phyloP scores from a whole-genome alignment of 306 rosid genomes.

The Cucumis cinereus region DNA sequence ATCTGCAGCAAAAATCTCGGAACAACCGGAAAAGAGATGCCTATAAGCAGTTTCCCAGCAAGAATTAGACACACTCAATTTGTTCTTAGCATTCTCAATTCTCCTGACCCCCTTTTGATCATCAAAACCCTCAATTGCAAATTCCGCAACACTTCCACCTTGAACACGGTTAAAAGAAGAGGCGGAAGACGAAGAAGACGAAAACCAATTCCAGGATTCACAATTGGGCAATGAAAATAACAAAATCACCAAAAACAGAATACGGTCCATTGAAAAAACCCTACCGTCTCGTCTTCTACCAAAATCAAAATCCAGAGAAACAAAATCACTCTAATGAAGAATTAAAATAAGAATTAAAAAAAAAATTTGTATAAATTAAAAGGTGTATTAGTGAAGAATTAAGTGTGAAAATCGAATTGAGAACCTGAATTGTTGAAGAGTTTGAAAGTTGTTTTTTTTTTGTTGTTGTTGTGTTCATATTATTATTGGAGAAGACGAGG shows the following conservation, averaged over 20 bases:
- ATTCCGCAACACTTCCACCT: slow-evolving; percentile 25
- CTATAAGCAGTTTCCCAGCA: slow-evolving; percentile 69
- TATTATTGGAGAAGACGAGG: too few relatives aligned
- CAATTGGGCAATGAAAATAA: background rate
- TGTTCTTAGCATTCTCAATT: slow-evolving; percentile 40
- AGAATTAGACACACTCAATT: slow-evolving; percentile 32
- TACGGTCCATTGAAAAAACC: background rate
- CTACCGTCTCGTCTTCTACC: background rate
- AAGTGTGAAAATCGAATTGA: background rate
- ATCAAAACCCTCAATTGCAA: slow-evolving; percentile 37
- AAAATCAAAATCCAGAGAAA: background rate
- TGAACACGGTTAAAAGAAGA: background rate
- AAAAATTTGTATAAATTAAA: background rate
- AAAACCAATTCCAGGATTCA: slow-evolving; percentile 6
- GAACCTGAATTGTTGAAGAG: background rate
- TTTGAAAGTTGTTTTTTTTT: background rate
- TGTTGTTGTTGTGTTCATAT: too few relatives aligned
- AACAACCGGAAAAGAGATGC: slow-evolving; percentile 59
- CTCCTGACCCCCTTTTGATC: slow-evolving; percentile 37
- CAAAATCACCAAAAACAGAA: background rate
- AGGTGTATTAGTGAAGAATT: too few relatives aligned
- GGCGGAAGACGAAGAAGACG: background rate
- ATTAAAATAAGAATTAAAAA: too few relatives aligned
- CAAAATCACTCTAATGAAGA: background rate
- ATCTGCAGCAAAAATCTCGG: slow-evolving; percentile 44